These are phyloP conservation scores for Fragaria vesca DNA, from an alignment of 306 rosid species.

Conservation along the genomic window DNA sequence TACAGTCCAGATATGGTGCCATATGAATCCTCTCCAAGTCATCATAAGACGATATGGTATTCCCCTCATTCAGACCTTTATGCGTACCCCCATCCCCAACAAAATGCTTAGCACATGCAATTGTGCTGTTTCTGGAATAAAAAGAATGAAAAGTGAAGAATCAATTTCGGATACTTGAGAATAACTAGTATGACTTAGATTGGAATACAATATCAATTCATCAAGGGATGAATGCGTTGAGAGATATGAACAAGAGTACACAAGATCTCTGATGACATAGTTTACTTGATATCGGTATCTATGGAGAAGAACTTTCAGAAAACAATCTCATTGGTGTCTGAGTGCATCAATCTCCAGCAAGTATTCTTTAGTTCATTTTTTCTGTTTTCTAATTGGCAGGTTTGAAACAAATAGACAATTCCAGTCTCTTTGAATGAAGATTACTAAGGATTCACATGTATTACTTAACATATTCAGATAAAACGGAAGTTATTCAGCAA, in stretches of 20 bases:
- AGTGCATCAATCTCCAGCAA: neutral
- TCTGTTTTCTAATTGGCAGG: neutral
- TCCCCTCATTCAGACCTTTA: constrained; percentile 77
- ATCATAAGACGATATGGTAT: constrained; percentile 61
- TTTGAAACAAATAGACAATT: constrained; percentile 2
- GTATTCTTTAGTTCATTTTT: neutral
- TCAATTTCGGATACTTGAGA: neutral
- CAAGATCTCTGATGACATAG: neutral
- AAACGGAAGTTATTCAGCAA: neutral
- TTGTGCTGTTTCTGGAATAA: constrained; percentile 61
- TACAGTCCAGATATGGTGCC: constrained; percentile 88
- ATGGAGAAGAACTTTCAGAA: neutral
- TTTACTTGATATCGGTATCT: too few relatives aligned
- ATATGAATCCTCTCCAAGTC: constrained; percentile 78
- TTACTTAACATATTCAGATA: neutral
- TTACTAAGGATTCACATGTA: neutral
- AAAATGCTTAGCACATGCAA: constrained; percentile 98
- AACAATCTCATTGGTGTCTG: neutral
- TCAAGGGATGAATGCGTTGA: neutral
- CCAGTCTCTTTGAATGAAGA: neutral
- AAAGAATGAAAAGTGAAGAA: constrained; percentile 19
- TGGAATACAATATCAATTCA: constrained; percentile 12
- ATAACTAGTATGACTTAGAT: neutral
- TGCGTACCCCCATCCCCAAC: constrained; percentile 92
- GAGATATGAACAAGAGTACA: neutral